Evolutionary conservation across 2,329 filamentous ascomycete species (phyloP).

Genomic region (Penicillium sp.): DNA sequence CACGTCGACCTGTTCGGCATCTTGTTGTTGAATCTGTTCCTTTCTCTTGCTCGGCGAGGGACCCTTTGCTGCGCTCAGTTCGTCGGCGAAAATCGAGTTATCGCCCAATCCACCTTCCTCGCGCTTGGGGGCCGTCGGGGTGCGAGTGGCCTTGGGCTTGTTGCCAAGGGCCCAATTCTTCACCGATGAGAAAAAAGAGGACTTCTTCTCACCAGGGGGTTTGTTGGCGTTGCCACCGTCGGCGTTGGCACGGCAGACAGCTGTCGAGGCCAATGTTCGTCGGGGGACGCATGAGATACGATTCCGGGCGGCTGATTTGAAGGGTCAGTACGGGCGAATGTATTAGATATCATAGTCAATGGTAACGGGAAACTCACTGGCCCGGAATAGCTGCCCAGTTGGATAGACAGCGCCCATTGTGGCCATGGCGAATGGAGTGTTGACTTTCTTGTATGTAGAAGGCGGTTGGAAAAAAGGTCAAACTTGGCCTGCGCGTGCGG

Average conservation of each 20-base stretch:
- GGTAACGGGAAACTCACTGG: conserved; percentile 33
- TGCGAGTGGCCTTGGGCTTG: conserved; percentile 35
- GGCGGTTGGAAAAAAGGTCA: conserved; percentile 36
- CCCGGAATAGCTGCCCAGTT: conserved; percentile 43
- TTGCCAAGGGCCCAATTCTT: conserved; percentile 40
- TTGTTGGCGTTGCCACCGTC: conserved; percentile 28
- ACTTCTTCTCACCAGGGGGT: conserved; percentile 14
- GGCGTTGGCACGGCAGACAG: conserved; percentile 34
- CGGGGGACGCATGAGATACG: conserved; percentile 39
- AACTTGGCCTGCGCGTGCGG: conserved; percentile 30
- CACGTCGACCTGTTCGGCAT: conserved; percentile 12
- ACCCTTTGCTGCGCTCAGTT: conserved; percentile 30
- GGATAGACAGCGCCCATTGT: conserved; percentile 43
- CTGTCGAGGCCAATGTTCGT: conserved; percentile 40
- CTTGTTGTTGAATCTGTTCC: conserved; percentile 14
- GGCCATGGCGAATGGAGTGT: conserved; percentile 37
- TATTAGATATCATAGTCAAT: background rate
- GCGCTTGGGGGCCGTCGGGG: conserved; percentile 34
- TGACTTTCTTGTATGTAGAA: conserved; percentile 18
- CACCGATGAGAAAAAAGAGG: conserved; percentile 36
- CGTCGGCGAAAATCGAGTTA: conserved; percentile 49
- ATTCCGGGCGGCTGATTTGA: conserved; percentile 34
- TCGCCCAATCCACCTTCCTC: conserved; percentile 40
- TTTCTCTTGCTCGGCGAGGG: conserved; percentile 32
- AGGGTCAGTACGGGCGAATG: conserved; percentile 4